Evolutionary conservation across 306 rosid species (phyloP), one percentile per base, ranked within the genome.

Genomic region (Castanea sativa): DNA sequence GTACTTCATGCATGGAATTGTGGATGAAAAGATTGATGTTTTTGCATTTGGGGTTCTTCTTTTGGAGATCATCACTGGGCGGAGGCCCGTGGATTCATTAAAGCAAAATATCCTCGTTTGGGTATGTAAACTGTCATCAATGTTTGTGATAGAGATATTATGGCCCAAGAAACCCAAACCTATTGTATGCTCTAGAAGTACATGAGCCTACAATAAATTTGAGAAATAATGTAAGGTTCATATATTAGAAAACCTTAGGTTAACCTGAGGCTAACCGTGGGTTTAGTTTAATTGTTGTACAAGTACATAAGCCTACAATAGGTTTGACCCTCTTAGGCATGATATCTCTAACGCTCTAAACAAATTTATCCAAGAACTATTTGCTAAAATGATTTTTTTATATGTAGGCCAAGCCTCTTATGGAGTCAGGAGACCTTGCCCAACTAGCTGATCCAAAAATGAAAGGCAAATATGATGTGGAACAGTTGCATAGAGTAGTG

Each of bases 1-100:
- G 86, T 93, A 80, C 76, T 94, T 94, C 61, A 91, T 94, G 99
- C 97, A 95, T 32, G 99, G 99, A 68, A 85, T 90, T 30, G 99
- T 91, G 18, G 97, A 94, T 81, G 99, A 94, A 88, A 94, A 94
- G 85, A 91, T 91, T 10, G 99, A 94, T 78, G 88, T 92, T 71
- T 94, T 81, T 77, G 90, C 97, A 1, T 92, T 90, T 76, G 99
- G 97, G 16, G 87, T 92, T 84, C 94, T 95, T 69, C 94, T 94
- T 81, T 58, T 94, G 55, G 99, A 92, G 90, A 92, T 94, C 74
- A 89, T 91, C 58, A 87, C 97, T 18, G 99, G 99, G 55, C 74
- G 97, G 11, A 88, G 89, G 81, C 99, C 99, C 4, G 94, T 94
- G 41, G 99, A 94, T 83, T 91, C 99, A 13, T 88, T 93, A 61